Evolutionary conservation across 192 early-diverging fungal species (phyloP).

Genomic region (Dissophora ornata): DNA sequence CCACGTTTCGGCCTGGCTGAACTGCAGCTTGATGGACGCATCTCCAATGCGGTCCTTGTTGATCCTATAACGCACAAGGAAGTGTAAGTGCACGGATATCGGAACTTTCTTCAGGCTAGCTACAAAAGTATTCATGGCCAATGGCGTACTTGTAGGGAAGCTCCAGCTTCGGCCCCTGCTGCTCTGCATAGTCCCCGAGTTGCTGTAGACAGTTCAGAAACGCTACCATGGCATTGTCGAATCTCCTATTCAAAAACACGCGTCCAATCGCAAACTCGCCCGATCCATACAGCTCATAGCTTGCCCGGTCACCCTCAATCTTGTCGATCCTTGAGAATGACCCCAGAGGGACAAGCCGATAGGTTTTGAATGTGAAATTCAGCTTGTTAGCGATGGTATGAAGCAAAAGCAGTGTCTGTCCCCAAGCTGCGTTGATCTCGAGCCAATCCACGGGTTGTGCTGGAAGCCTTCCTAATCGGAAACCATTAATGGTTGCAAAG

Average conservation of each 20-base stretch:
- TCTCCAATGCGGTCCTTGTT: slow-evolving; percentile 91
- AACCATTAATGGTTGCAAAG: slow-evolving; percentile 95
- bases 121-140: too few relatives aligned
- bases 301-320: slow-evolving; percentile 75
- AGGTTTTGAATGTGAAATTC: slow-evolving; percentile 83
- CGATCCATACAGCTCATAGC: slow-evolving; percentile 90
- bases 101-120: too few relatives aligned
- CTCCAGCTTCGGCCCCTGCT: slow-evolving; percentile 74
- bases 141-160: slow-evolving; percentile 80
- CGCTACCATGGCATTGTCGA: slow-evolving; percentile 90
- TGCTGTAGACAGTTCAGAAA: slow-evolving; percentile 92
- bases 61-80: slow-evolving; percentile 62
- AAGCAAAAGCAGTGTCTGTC: slow-evolving; percentile 86
- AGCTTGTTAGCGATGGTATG: slow-evolving; percentile 89
- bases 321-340: slow-evolving; percentile 93
- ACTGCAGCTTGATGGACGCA: slow-evolving; percentile 83
- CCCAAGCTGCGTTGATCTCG: slow-evolving; percentile 98
- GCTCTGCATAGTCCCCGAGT: slow-evolving; percentile 83
- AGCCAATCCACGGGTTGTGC: slow-evolving; percentile 89
- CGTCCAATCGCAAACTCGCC: slow-evolving; percentile 82
- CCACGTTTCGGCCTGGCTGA: slow-evolving; percentile 93
- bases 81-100: too few relatives aligned
- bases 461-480: slow-evolving; percentile 85
- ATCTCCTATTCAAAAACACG: slow-evolving; percentile 84
- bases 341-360: slow-evolving; percentile 90